phyloP scores from a whole-genome alignment of 108 stramenopile species.

The Discostella stelligeroides region DNA sequence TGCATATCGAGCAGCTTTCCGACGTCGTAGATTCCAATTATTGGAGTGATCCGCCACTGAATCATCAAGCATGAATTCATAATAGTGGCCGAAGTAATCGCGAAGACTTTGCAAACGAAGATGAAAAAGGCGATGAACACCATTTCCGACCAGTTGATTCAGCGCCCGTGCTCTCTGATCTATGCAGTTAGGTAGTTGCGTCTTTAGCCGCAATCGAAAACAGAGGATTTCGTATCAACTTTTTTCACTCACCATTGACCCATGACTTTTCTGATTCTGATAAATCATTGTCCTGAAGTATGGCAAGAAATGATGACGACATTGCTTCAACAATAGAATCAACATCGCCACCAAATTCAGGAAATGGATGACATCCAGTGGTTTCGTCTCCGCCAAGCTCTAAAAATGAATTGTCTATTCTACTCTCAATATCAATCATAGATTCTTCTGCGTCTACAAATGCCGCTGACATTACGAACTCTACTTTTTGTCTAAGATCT shows the following conservation, averaged over 20 bases:
- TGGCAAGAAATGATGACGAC: conserved; percentile 18
- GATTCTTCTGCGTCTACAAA: conserved; percentile 25
- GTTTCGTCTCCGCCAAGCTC: conserved; percentile 28
- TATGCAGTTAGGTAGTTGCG: conserved; percentile 40
- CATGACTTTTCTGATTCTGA: conserved; percentile 29
- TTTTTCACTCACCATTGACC: conserved; percentile 5
- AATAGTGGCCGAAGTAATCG: conserved; percentile 47
- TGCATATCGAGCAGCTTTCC: conserved; percentile 45
- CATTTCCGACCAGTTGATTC: conserved; percentile 23
- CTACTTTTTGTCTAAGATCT: conserved; percentile 14
- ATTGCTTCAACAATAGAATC: conserved; percentile 41
- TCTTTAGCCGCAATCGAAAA: conserved; percentile 27
- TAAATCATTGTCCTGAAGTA: conserved; percentile 12
- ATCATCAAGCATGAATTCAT: conserved; percentile 44
- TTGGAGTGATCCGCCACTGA: conserved; percentile 14
- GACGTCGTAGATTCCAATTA: conserved; percentile 28
- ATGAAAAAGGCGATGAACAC: conserved; percentile 41
- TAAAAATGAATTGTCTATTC: conserved; percentile 15
- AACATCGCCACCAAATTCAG: conserved; percentile 56
- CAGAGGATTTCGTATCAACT: neutral
- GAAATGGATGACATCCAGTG: conserved; percentile 30
- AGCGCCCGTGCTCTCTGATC: conserved; percentile 34
- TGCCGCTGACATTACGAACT: conserved; percentile 20
- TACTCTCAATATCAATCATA: conserved; percentile 30
- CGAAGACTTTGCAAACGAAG: conserved; percentile 45